Evolutionary conservation across 2,329 filamentous ascomycete species (phyloP).

Genomic region (Fusarium sp.): DNA sequence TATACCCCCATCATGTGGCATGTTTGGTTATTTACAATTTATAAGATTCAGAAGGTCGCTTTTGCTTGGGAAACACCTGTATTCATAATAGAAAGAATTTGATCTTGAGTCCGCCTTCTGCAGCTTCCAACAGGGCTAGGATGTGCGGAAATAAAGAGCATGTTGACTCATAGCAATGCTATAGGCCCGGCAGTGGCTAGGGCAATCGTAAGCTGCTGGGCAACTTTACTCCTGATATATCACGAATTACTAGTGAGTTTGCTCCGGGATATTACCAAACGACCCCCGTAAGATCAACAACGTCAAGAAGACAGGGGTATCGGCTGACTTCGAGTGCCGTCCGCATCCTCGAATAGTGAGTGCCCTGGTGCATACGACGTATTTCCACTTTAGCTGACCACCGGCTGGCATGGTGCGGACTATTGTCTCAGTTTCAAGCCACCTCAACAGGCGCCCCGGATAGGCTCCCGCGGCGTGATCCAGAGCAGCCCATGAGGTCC

Average conservation of each 20-base stretch:
- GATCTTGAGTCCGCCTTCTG: neutral
- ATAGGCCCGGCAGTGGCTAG: neutral
- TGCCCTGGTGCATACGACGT: neutral
- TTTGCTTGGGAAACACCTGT: neutral
- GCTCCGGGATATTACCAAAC: neutral
- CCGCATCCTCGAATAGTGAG: neutral
- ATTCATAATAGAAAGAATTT: neutral
- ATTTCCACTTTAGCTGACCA: constrained; percentile 6
- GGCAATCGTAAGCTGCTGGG: neutral
- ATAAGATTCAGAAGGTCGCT: neutral
- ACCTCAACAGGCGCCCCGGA: neutral
- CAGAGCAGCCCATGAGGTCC: neutral
- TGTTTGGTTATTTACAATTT: neutral
- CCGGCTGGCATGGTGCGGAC: constrained; percentile 2
- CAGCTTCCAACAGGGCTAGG: neutral
- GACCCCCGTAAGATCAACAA: neutral
- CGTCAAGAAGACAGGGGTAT: neutral
- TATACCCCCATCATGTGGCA: constrained; percentile 6
- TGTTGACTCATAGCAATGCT: neutral
- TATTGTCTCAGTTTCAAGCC: constrained; percentile 27
- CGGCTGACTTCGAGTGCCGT: neutral
- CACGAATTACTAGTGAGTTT: neutral
- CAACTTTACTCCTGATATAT: neutral
- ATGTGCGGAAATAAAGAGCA: neutral
- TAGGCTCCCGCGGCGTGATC: neutral